Evolutionary conservation across 805 yeast genomes (phyloP).

Genomic region (Candida anglica): DNA sequence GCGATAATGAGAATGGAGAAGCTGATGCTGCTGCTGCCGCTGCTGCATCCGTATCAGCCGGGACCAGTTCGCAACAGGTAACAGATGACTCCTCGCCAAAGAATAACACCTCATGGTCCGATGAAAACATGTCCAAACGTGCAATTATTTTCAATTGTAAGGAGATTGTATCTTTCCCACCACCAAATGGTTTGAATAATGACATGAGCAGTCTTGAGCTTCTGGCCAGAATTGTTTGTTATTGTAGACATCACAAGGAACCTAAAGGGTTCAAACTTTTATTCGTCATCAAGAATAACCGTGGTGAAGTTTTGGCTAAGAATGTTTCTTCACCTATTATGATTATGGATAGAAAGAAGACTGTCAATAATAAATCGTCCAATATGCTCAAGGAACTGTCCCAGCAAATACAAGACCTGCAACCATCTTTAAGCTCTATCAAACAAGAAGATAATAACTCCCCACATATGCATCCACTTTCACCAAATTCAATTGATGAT

Average conservation of each 20-base stretch:
- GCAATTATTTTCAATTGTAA: slow-evolving; percentile 90
- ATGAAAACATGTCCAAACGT: slow-evolving; percentile 66
- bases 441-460: neutral
- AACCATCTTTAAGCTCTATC: neutral
- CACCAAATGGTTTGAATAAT: slow-evolving; percentile 44
- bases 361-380: slow-evolving; percentile 10
- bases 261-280: slow-evolving; percentile 76
- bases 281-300: slow-evolving; percentile 59
- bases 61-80: slow-evolving; percentile 5
- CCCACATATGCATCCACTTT: slow-evolving; percentile 39
- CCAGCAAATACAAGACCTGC: too few species aligned
- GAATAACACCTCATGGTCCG: slow-evolving; percentile 68
- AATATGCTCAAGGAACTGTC: neutral
- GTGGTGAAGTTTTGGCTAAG: slow-evolving; percentile 66
- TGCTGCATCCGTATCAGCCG: too few species aligned
- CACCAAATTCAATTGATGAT: slow-evolving; percentile 62
- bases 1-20: neutral
- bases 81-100: slow-evolving; percentile 17
- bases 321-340: slow-evolving; percentile 69
- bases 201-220: slow-evolving; percentile 38
- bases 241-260: slow-evolving; percentile 93
- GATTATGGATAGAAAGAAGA: slow-evolving; percentile 93
- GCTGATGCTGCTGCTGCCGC: too few species aligned
- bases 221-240: slow-evolving; percentile 82
- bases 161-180: slow-evolving; percentile 74